Evolutionary conservation across 768 basidiomycete species (phyloP).

Genomic region (Phylloporus scabripes): DNA sequence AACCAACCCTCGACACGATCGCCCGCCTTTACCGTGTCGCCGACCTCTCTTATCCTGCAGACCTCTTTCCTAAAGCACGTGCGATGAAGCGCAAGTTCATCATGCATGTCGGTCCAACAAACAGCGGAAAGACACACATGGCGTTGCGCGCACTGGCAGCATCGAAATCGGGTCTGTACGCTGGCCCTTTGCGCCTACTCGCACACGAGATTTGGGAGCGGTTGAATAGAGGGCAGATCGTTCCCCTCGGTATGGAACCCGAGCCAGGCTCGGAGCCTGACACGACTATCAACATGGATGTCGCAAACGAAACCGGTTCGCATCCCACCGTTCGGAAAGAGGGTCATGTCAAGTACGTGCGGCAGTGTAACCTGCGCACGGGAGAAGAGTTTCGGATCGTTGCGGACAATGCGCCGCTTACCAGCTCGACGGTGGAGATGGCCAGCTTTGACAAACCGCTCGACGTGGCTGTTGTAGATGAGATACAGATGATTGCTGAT

Average conservation of each 20-base stretch:
- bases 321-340: conserved; percentile 27
- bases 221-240: conserved; percentile 84
- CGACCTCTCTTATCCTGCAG: conserved; percentile 43
- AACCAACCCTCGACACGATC: conserved; percentile 36
- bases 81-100: conserved; percentile 67
- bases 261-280: conserved; percentile 35
- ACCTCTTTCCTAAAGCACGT: conserved; percentile 50
- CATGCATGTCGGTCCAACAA: conserved; percentile 97
- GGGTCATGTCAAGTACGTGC: conserved; percentile 46
- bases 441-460: conserved; percentile 35
- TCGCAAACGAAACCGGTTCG: conserved; percentile 18
- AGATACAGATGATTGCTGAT: conserved; percentile 94
- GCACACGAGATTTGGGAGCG: conserved; percentile 94
- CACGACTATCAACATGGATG: conserved; percentile 31
- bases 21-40: conserved; percentile 34
- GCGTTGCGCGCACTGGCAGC: conserved; percentile 85
- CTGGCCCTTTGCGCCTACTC: conserved; percentile 86
- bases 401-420: conserved; percentile 45
- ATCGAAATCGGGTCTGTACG: conserved; percentile 71
- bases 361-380: conserved; percentile 81
- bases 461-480: conserved; percentile 92
- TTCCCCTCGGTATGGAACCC: conserved; percentile 57
- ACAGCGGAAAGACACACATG: conserved; percentile 94
- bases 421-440: conserved; percentile 97
- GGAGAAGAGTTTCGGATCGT: conserved; percentile 86